These are phyloP conservation scores for Udeniomyces megalosporus DNA, from an alignment of 768 basidiomycete species.

Conservation along the genomic window DNA sequence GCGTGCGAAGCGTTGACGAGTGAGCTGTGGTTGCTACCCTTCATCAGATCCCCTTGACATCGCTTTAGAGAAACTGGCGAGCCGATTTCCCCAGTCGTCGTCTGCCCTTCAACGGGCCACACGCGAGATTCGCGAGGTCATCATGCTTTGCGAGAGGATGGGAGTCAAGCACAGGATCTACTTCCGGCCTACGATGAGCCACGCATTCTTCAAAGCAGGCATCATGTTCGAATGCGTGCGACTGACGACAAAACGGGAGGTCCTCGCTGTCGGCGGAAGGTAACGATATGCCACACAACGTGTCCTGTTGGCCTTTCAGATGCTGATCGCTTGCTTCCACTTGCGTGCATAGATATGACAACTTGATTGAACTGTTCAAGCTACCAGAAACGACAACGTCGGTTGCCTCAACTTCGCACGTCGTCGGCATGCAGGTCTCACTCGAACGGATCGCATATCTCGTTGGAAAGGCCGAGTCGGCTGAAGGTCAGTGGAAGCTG, in stretches of 20 bases:
- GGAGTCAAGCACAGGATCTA: slow-evolving; percentile 49
- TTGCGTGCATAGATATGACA: slow-evolving; percentile 21
- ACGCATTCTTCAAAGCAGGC: slow-evolving; percentile 55
- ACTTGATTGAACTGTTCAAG: slow-evolving; percentile 21
- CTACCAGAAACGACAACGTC: slow-evolving; percentile 13
- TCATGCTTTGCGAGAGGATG: slow-evolving; percentile 43
- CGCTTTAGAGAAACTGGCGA: slow-evolving; percentile 15
- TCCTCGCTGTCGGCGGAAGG: slow-evolving; percentile 26
- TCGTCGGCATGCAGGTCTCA: slow-evolving; percentile 14
- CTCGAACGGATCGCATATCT: slow-evolving; percentile 13
- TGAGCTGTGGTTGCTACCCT: not conserved
- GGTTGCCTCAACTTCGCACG: slow-evolving; percentile 1
- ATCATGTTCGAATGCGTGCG: slow-evolving; percentile 43
- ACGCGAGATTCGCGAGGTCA: slow-evolving; percentile 47
- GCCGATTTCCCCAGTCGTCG: slow-evolving; percentile 9
- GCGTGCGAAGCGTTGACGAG: slow-evolving; percentile 28
- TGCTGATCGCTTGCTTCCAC: not conserved
- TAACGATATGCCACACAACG: no score
- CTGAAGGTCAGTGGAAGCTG: not conserved
- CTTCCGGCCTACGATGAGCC: slow-evolving; percentile 52
- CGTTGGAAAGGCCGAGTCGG: slow-evolving; percentile 13
- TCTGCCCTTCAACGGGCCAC: slow-evolving; percentile 18
- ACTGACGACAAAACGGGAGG: slow-evolving; percentile 19
- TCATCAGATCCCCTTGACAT: slow-evolving; percentile 3
- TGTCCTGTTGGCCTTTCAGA: not conserved